Evolutionary conservation across 2,329 filamentous ascomycete species (phyloP).

Genomic region (Exophiala xenobiotica): DNA sequence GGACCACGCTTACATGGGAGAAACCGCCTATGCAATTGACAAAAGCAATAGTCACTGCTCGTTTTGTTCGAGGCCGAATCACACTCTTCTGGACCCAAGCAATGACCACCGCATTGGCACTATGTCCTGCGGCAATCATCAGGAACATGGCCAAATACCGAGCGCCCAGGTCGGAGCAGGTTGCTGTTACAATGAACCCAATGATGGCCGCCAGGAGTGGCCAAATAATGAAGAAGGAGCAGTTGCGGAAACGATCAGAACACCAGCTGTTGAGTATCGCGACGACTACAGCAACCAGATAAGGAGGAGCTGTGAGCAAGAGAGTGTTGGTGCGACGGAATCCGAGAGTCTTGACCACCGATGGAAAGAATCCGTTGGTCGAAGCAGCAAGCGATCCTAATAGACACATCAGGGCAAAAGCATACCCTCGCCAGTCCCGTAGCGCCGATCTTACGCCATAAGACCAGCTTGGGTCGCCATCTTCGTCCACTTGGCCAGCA

Average conservation of each 20-base stretch:
- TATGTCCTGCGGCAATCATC: constrained; percentile 37
- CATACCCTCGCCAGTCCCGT: constrained; percentile 39
- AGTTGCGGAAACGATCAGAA: constrained; percentile 63
- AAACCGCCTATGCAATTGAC: constrained; percentile 44
- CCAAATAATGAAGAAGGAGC: constrained; percentile 65
- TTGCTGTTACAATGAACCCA: constrained; percentile 36
- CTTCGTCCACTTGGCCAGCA: constrained; percentile 14
- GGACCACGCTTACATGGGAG: constrained; percentile 9
- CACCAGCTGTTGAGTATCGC: constrained; percentile 67
- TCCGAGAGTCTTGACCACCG: constrained; percentile 66
- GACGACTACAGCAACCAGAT: constrained; percentile 43
- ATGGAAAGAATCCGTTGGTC: constrained; percentile 68
- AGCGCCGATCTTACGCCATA: constrained; percentile 23
- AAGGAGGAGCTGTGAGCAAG: constrained; percentile 59
- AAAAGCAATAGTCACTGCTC: constrained; percentile 43
- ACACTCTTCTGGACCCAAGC: constrained; percentile 45
- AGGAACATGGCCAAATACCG: constrained; percentile 37
- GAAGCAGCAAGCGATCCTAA: constrained; percentile 48
- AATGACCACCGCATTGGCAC: constrained; percentile 43
- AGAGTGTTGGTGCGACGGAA: constrained; percentile 60
- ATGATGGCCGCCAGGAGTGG: constrained; percentile 43
- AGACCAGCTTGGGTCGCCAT: constrained; percentile 35
- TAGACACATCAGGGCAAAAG: constrained; percentile 33
- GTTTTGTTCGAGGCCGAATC: constrained; percentile 46
- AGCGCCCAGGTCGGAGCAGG: constrained; percentile 33